Evolutionary conservation across 495 filamentous ascomycete species (phyloP), one percentile per base, ranked within the genome.

Genomic region (Haplographium delicatum): DNA sequence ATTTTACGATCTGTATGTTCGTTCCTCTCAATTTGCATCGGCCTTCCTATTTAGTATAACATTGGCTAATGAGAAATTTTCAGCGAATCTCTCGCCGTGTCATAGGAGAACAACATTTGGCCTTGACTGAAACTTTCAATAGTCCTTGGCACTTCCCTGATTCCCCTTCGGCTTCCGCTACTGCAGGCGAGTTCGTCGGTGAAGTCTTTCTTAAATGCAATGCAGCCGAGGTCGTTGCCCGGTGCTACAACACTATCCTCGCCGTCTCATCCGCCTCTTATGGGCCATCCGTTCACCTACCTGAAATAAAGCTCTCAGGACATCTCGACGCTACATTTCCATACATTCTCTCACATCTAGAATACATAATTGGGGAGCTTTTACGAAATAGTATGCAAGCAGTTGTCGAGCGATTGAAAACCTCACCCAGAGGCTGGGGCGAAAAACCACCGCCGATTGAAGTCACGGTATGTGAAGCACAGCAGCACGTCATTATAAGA

Each of bases 281-380:
- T 54, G 85, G 85, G 1, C 70, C 82, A 4, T 72, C 81, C 41
- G 68, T 77, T 4, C 67, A 74, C 25, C 76, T 99, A 1, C 93
- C 93, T 13, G 79, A 86, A 48, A 86, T 99, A 64, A 76, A 72
- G n/a, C 76, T 99, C 41, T 76, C 86, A 56, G 93, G 93, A 8
- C 90, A 97, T 60, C 69, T 91, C 5, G 81, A 88, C 5, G 89
- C 89, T 0, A 95, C 84, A 7, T 97, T 99, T 63, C 94, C 94
- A 2, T 99, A 96, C 54, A 97, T 97, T 51, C 79, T 94, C 16
- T 91, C 85, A 58, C 94, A 97, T 63, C 74, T 99, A 42, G 89
- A 99, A 68, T 99, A 97, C 62, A 96, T 97, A 59, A 79, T 97
- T 49, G 90, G 93, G 28, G 93, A 99, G 67, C 82, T 99, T 9